Conservation (phyloP, 2,329 filamentous ascomycete genomes). For the Leptodontidium sp. region DNA sequence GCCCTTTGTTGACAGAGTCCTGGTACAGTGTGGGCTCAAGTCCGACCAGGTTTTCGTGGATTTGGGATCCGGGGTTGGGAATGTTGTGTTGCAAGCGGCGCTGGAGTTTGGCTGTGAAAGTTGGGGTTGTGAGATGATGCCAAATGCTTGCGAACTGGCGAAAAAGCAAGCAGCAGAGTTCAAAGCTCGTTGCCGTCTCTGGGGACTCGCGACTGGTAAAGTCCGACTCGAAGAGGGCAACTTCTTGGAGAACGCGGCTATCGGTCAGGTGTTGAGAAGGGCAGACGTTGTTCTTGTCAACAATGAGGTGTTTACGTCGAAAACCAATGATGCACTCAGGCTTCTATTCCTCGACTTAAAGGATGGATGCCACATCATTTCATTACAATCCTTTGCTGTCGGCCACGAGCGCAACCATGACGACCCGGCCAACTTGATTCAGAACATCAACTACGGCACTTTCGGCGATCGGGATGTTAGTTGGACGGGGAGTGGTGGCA, state of each 20-base stretch:
- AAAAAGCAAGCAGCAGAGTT: slow-evolving; percentile 85
- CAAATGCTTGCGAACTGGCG: slow-evolving; percentile 84
- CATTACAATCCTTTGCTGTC: slow-evolving; percentile 86
- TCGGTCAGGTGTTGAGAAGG: slow-evolving; percentile 76
- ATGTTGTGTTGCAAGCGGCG: slow-evolving; percentile 92
- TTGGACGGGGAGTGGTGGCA: slow-evolving; percentile 86
- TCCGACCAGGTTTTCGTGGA: slow-evolving; percentile 92
- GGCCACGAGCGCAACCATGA: slow-evolving; percentile 78
- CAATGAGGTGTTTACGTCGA: slow-evolving; percentile 93
- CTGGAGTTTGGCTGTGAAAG: slow-evolving; percentile 93
- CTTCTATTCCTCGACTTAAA: slow-evolving; percentile 95
- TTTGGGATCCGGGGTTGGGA: slow-evolving; percentile 93
- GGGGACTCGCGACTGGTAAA: slow-evolving; percentile 83
- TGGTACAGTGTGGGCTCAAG: slow-evolving; percentile 78
- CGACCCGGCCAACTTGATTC: slow-evolving; percentile 83
- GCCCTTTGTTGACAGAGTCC: slow-evolving; percentile 82
- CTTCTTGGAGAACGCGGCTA: slow-evolving; percentile 77
- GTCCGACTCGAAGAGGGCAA: slow-evolving; percentile 85
- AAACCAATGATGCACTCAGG: slow-evolving; percentile 84
- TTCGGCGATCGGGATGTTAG: slow-evolving; percentile 75
- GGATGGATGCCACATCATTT: slow-evolving; percentile 87
- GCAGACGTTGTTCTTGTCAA: slow-evolving; percentile 98
- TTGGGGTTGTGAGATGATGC: slow-evolving; percentile 97
- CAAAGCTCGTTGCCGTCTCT: slow-evolving; percentile 81
- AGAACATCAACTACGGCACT: slow-evolving; percentile 75